phyloP scores from a whole-genome alignment of 257 asterid genomes.

The Fraxinus americana region DNA sequence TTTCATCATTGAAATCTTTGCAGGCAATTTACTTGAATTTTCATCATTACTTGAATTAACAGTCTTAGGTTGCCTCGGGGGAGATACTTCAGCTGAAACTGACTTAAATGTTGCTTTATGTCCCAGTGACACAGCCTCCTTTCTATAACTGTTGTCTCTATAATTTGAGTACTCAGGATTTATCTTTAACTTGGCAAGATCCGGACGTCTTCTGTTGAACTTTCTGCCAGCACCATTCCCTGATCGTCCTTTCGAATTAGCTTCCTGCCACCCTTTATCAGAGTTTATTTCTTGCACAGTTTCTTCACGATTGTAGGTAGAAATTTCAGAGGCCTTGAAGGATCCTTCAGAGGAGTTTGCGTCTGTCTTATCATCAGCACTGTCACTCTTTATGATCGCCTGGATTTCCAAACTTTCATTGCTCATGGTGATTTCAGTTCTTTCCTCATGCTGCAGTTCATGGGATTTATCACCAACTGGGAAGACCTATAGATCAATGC shows the following conservation, averaged over 20 bases:
- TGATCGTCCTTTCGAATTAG: slow-evolving; percentile 74
- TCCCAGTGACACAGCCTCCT: slow-evolving; percentile 60
- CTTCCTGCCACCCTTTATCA: slow-evolving; percentile 98
- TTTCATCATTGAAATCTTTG: slow-evolving; percentile 48
- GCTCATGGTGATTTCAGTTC: slow-evolving; percentile 37
- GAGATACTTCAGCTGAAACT: slow-evolving; percentile 47
- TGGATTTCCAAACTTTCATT: slow-evolving; percentile 35
- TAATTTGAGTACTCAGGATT: slow-evolving; percentile 47
- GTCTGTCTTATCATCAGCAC: slow-evolving; percentile 42
- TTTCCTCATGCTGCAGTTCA: slow-evolving; percentile 50
- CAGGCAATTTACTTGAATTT: slow-evolving; percentile 48
- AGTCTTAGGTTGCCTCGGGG: slow-evolving; percentile 45
- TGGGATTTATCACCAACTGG: slow-evolving; percentile 57
- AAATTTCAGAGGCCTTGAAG: slow-evolving; percentile 23
- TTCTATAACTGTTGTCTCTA: slow-evolving; percentile 50
- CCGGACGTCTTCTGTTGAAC: slow-evolving; percentile 61
- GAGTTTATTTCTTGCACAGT: slow-evolving; percentile 50
- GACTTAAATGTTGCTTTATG: slow-evolving; percentile 50
- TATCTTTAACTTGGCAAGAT: slow-evolving; percentile 70
- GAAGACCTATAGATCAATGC: slow-evolving; percentile 52
- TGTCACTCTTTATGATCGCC: slow-evolving; percentile 6
- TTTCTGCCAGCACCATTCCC: slow-evolving; percentile 61
- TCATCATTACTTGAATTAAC: slow-evolving; percentile 35
- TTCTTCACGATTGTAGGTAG: slow-evolving; percentile 39
- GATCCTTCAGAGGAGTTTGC: slow-evolving; percentile 37